Evolutionary conservation across 139 green algal species (phyloP).

Genomic region (Ettlia oleoabundans): DNA sequence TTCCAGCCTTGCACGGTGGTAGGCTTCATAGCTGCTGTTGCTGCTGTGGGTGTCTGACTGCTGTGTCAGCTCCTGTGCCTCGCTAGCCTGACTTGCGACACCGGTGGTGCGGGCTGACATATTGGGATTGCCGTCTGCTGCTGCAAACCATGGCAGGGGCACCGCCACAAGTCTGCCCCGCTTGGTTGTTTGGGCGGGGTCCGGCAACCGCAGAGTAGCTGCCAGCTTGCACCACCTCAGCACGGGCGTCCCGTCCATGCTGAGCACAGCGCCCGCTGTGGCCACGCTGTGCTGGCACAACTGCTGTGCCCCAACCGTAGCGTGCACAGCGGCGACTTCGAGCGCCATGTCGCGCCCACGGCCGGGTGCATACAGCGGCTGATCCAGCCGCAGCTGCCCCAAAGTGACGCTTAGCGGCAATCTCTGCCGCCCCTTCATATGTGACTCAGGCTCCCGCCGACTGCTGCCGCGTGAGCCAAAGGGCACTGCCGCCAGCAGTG

Average conservation of each 20-base stretch:
- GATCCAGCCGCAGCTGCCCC: background rate
- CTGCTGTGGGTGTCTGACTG: background rate
- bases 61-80: background rate
- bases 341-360: constrained; percentile 3
- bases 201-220: background rate
- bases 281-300: background rate
- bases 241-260: constrained; percentile 12
- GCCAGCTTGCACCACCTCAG: constrained; percentile 27
- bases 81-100: no score
- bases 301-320: background rate
- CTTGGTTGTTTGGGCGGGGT: background rate
- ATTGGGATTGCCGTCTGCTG: no score
- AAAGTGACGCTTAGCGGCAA: background rate
- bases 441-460: background rate
- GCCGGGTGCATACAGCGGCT: background rate
- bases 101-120: no score
- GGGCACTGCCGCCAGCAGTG: background rate
- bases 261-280: background rate
- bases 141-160: no score
- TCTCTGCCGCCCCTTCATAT: background rate
- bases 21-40: constrained; percentile 1
- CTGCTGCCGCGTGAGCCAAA: background rate
- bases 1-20: constrained; percentile 20
- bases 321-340: constrained; percentile 14
- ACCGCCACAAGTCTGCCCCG: background rate